Percentiles rank a stretch among this genome's conserved stretches.
Evolutionary conservation across 441 rosid species (phyloP).

Genomic region (Jatropha multifida): DNA sequence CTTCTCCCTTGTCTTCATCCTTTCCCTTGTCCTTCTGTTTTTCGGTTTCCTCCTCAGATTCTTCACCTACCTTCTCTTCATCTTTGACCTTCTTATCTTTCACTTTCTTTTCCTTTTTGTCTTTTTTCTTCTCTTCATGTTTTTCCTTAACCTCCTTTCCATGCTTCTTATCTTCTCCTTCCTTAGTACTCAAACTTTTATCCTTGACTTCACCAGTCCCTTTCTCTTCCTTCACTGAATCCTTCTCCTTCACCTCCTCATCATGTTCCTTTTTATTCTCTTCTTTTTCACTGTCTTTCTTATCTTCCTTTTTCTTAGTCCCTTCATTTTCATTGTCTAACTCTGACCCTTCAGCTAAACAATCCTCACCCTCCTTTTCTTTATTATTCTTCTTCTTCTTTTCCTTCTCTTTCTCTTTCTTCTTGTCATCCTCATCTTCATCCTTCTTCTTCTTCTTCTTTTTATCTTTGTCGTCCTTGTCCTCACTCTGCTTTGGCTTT

Average conservation of each 20-base stretch:
- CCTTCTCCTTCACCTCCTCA: conserved; percentile 6
- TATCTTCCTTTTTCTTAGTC: conserved; percentile 18
- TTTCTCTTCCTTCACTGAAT: neutral
- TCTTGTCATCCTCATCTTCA: neutral
- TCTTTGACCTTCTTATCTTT: conserved; percentile 20
- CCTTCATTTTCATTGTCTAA: conserved; percentile 5
- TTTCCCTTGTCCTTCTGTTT: conserved; percentile 11
- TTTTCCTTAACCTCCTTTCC: conserved; percentile 4
- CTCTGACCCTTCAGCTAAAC: conserved; percentile 9
- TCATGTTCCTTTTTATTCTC: conserved; percentile 27
- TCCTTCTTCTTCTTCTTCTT: conserved; percentile 16
- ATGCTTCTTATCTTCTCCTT: conserved; percentile 16
- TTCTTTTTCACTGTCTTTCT: conserved; percentile 24
- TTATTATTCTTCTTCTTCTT: conserved; percentile 15
- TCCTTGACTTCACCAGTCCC: conserved; percentile 6
- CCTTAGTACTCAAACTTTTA: conserved; percentile 12
- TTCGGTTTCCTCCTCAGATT: conserved; percentile 7
- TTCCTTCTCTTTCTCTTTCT: neutral
- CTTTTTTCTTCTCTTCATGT: conserved; percentile 25
- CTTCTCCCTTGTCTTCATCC: conserved; percentile 1
- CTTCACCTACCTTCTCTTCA: conserved; percentile 19
- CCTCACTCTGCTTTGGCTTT: conserved; percentile 39
- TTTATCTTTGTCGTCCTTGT: conserved; percentile 26
- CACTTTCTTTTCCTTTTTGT: conserved; percentile 22
- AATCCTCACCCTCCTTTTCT: conserved; percentile 19